phyloP scores from a whole-genome alignment of 345 rosid genomes.

The Populus alba region DNA sequence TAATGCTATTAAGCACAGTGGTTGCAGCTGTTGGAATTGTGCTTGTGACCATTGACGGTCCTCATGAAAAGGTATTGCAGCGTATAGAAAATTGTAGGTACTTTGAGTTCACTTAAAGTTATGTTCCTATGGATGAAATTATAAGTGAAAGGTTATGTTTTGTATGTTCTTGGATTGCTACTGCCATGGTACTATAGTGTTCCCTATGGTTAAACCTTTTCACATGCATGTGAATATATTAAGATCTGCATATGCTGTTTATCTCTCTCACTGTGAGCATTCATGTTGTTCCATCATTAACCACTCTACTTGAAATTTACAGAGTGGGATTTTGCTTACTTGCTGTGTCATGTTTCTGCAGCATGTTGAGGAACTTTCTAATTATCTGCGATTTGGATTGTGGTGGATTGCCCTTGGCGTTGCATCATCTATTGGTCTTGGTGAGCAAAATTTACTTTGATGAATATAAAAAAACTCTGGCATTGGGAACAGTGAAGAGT shows the following conservation, averaged over 20 bases:
- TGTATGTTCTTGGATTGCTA: not conserved
- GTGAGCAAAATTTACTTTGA: constrained; percentile 44
- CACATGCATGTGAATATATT: not conserved
- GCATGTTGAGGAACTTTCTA: constrained; percentile 78
- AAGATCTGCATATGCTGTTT: not conserved
- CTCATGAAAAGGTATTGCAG: constrained; percentile 74
- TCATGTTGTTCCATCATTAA: not conserved
- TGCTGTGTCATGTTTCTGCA: constrained; percentile 32
- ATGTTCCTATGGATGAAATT: not conserved
- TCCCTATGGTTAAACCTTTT: not conserved
- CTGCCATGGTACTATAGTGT: not conserved
- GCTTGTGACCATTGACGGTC: constrained; percentile 72
- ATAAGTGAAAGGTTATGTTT: not conserved
- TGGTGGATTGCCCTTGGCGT: constrained; percentile 99
- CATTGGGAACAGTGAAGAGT: not conserved
- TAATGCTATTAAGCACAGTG: constrained; percentile 49
- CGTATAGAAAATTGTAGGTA: not conserved
- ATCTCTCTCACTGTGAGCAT: not conserved
- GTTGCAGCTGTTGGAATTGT: constrained; percentile 42
- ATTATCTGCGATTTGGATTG: constrained; percentile 61
- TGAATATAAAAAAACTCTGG: not conserved
- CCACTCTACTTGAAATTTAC: not conserved
- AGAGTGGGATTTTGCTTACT: not conserved
- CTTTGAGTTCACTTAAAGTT: not conserved
- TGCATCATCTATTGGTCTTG: constrained; percentile 99